phyloP scores from a whole-genome alignment of 2,329 filamentous ascomycete genomes.

The Sclerotinia subarctica region DNA sequence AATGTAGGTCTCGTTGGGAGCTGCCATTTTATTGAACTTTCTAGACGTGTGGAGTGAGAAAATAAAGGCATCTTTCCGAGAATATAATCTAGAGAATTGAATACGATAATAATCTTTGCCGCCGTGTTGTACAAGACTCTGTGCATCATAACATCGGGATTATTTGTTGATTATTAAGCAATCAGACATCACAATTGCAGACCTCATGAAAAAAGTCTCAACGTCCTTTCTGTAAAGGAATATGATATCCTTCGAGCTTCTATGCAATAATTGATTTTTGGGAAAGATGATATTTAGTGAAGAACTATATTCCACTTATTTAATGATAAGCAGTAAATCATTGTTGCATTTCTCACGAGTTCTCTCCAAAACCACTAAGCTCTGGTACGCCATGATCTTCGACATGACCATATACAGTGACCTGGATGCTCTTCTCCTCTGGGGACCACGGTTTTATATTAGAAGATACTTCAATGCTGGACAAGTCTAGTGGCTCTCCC shows the following conservation, averaged over 20 bases:
- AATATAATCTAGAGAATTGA: background rate
- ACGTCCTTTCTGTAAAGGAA: background rate
- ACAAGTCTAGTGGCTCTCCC: background rate
- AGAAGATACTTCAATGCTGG: background rate
- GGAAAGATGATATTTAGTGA: background rate
- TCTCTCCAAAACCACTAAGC: background rate
- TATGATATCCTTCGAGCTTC: background rate
- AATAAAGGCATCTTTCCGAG: background rate
- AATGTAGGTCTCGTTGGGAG: conserved; percentile 52
- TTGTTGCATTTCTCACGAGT: background rate
- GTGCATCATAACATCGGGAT: background rate
- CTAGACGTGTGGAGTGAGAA: background rate
- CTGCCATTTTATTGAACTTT: background rate
- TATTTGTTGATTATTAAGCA: conserved; percentile 6
- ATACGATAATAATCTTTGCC: background rate
- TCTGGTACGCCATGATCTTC: background rate
- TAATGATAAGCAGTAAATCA: background rate
- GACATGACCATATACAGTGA: background rate
- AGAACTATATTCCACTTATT: background rate
- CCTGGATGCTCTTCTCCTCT: background rate
- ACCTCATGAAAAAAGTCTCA: background rate
- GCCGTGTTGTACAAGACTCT: no score
- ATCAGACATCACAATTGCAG: background rate
- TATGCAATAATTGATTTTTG: background rate
- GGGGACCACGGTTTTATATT: background rate